Conservation (phyloP, 306 rosid genomes). For the Castanospermum australe region DNA sequence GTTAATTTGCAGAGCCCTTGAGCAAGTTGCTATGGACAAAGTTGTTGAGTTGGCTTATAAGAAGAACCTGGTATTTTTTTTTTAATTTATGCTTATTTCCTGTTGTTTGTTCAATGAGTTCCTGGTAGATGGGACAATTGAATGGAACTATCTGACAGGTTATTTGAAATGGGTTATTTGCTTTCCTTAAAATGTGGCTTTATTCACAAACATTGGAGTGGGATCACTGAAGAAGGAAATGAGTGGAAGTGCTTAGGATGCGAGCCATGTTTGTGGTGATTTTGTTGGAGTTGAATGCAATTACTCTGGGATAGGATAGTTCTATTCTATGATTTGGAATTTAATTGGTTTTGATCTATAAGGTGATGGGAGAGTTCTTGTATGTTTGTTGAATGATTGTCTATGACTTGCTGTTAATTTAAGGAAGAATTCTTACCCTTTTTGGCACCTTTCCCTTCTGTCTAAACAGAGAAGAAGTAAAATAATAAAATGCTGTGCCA, state of each 20-base stretch:
- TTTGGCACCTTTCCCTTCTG: too few relatives aligned
- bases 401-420: too few relatives aligned
- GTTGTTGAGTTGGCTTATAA: constrained; percentile 75
- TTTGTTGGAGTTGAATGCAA: too few relatives aligned
- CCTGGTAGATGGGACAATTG: not conserved
- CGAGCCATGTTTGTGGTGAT: not conserved
- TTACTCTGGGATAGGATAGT: too few relatives aligned
- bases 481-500: too few relatives aligned
- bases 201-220: not conserved
- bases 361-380: too few relatives aligned
- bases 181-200: not conserved
- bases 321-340: too few relatives aligned
- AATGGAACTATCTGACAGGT: constrained; percentile 7
- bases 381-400: too few relatives aligned
- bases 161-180: constrained; percentile 11
- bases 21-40: constrained; percentile 78
- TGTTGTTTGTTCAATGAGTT: constrained; percentile 10
- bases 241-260: not conserved
- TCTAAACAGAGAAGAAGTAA: too few relatives aligned
- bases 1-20: constrained; percentile 58
- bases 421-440: too few relatives aligned
- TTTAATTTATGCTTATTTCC: not conserved
- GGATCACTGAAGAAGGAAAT: not conserved
- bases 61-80: constrained; percentile 75
- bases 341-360: too few relatives aligned